Conservation (phyloP, 2,329 filamentous ascomycete species). For the Aquanectria penicillioides region DNA sequence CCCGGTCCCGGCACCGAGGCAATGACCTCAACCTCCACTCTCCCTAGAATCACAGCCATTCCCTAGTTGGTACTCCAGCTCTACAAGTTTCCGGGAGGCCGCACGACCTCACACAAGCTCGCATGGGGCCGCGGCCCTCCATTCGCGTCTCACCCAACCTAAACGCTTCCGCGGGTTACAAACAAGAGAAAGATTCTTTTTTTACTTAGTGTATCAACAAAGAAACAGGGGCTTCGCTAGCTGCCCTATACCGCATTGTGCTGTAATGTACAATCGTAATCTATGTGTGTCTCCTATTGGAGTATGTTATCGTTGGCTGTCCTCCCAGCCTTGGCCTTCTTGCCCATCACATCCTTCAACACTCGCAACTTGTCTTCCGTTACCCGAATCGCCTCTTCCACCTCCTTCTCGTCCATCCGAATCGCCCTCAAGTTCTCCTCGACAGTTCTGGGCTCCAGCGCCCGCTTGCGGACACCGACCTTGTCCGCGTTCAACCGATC, state of each 20-base stretch:
- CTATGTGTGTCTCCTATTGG: constrained; percentile 33
- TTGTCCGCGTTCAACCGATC: constrained; percentile 62
- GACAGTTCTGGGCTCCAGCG: constrained; percentile 63
- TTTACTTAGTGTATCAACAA: constrained; percentile 32
- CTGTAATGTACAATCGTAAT: constrained; percentile 34
- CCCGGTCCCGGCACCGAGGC: not conserved
- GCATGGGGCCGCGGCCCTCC: too few species aligned
- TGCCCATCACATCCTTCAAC: constrained; percentile 76
- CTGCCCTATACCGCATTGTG: constrained; percentile 21
- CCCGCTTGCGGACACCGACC: constrained; percentile 53
- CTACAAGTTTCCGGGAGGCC: not conserved
- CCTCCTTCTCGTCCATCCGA: constrained; percentile 76
- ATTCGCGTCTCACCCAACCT: not conserved
- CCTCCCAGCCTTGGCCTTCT: constrained; percentile 45
- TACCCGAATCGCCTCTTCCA: constrained; percentile 82
- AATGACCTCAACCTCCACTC: constrained; percentile 3
- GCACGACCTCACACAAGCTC: too few species aligned
- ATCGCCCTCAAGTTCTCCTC: constrained; percentile 69
- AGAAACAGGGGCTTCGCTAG: constrained; percentile 38
- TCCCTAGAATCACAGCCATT: constrained; percentile 2
- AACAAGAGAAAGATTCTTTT: too few species aligned
- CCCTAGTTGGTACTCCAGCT: not conserved
- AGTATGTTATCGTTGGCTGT: constrained; percentile 23
- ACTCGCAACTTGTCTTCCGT: constrained; percentile 86
- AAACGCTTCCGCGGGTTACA: too few species aligned